Base-by-base conservation (phyloP, 2,329 filamentous ascomycete genomes). In the Epichloe glyceriae region DNA sequence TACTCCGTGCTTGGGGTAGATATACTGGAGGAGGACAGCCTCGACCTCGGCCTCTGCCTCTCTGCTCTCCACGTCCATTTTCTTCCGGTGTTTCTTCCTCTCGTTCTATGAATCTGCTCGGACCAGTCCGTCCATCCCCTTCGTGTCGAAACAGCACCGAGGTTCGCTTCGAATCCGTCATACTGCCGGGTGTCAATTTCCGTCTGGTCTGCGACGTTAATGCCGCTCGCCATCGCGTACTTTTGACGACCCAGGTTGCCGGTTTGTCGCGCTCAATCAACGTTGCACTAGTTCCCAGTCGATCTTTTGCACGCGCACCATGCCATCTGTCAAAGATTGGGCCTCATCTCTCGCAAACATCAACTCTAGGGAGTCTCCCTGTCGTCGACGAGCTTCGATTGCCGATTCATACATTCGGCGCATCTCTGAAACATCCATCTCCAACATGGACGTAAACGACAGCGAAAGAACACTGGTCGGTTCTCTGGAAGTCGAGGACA, bases 281-380 rank as follows among this genome's bases (percentile, higher is more conserved):
- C 42, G 20, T 44, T 10, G 20, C 7, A n/a, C 8, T 7, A 15
- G 26, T 34, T 17, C 19, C 35, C 17, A 17, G 14, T 38, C 11
- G 8, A 34, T 35, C 14, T 15, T 11, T 20, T 17, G n/a, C 44
- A 3, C 14, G 5, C 40, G 43, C 30, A 44, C 30, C 20, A 49
- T 53, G 51, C 48, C 51, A 11, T 53, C 26, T 35, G 50, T 50
- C 26, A 53, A 49, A 35, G 44, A 41, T 17, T 48, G 45, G 51
- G 41, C 35, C 41, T 15, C 48, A 7, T 48, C 48, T 15, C 19
- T 50, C 34, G 40, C 33, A 15, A 34, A 51, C 20, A 26, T 15
- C 19, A 33, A 39, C 7, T 40, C 50, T 1, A 43, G 44, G 43
- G 39, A 47, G 3, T 22, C 11, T 12, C 20, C 34, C n/a, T 50